Percentiles rank a stretch among this genome's conserved stretches.
Conservation (phyloP, 306 rosid species). For the Prunus fruticosa region DNA sequence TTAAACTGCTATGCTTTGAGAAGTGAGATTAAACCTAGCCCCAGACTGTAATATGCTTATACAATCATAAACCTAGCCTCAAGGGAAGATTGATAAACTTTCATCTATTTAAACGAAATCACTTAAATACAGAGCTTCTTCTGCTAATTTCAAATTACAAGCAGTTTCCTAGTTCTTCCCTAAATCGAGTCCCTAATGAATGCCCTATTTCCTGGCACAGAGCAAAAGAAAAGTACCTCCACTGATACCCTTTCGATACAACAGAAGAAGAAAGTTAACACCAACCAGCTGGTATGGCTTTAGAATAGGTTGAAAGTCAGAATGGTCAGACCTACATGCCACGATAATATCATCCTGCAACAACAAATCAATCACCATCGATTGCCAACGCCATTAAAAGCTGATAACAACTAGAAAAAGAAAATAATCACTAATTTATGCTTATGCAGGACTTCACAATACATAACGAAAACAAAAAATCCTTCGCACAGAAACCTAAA, state of each 20-base stretch:
- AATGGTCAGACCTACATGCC: conserved; percentile 77
- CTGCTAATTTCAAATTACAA: background rate
- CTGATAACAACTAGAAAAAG: background rate
- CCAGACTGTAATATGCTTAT: background rate
- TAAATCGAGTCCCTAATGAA: background rate
- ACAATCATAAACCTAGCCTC: background rate
- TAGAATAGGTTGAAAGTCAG: conserved; percentile 83
- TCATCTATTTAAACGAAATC: background rate
- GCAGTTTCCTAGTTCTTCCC: background rate
- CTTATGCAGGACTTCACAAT: background rate
- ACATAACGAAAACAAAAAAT: background rate
- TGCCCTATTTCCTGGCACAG: background rate
- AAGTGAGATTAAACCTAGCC: conserved; percentile 7
- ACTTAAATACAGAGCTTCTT: background rate
- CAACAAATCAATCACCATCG: conserved; percentile 3
- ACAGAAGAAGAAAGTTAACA: conserved; percentile 84
- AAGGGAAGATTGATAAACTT: background rate
- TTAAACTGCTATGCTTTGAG: conserved; percentile 12
- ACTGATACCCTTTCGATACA: conserved; percentile 81
- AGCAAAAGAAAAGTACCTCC: conserved; percentile 59
- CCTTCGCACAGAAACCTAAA: background rate
- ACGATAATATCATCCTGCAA: conserved; percentile 75
- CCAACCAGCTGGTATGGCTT: conserved; percentile 96
- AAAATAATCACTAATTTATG: background rate
- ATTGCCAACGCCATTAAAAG: background rate